A percentile compares a stretch with the other conserved stretches of the same genome.
Conservation (phyloP, 2,329 filamentous ascomycete genomes). For the Delphinella strobiligena region DNA sequence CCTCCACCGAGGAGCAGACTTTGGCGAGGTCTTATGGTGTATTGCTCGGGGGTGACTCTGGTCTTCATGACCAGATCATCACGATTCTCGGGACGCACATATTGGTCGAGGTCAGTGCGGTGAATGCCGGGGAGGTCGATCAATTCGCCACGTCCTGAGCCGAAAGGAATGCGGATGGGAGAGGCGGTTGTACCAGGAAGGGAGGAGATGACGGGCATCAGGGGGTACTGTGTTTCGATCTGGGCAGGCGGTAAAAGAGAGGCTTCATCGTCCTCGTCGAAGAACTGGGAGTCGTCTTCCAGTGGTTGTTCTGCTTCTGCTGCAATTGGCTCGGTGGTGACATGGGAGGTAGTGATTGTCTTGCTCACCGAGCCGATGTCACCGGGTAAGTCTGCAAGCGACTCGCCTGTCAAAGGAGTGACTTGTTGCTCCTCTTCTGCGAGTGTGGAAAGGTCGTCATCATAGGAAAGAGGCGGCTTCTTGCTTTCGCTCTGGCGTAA, state of each 20-base stretch:
- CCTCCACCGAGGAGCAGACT: slow-evolving; percentile 66
- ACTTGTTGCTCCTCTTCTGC: too few species aligned
- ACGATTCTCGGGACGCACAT: slow-evolving; percentile 56
- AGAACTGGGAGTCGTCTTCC: slow-evolving; percentile 7
- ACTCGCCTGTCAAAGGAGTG: neutral
- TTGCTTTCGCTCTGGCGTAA: neutral
- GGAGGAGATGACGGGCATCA: slow-evolving; percentile 75
- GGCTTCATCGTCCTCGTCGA: slow-evolving; percentile 15
- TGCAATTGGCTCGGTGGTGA: too few species aligned
- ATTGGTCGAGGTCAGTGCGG: slow-evolving; percentile 58
- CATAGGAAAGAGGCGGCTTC: too few species aligned
- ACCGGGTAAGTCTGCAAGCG: neutral
- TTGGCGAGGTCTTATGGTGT: slow-evolving; percentile 60
- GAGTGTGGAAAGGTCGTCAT: too few species aligned
- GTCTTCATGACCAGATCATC: slow-evolving; percentile 65
- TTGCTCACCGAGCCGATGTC: too few species aligned
- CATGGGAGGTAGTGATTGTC: too few species aligned
- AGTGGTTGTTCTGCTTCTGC: too few species aligned
- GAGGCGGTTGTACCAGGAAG: slow-evolving; percentile 90
- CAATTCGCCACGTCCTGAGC: slow-evolving; percentile 73
- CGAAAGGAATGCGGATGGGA: slow-evolving; percentile 85
- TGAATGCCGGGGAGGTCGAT: slow-evolving; percentile 84
- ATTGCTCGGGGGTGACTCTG: slow-evolving; percentile 61
- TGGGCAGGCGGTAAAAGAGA: slow-evolving; percentile 64
- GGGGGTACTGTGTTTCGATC: slow-evolving; percentile 60